A percentile compares a stretch with the other conserved stretches of the same genome.
phyloP scores from a whole-genome alignment of 192 early-diverging fungal species.

The Coemansia sp. region DNA sequence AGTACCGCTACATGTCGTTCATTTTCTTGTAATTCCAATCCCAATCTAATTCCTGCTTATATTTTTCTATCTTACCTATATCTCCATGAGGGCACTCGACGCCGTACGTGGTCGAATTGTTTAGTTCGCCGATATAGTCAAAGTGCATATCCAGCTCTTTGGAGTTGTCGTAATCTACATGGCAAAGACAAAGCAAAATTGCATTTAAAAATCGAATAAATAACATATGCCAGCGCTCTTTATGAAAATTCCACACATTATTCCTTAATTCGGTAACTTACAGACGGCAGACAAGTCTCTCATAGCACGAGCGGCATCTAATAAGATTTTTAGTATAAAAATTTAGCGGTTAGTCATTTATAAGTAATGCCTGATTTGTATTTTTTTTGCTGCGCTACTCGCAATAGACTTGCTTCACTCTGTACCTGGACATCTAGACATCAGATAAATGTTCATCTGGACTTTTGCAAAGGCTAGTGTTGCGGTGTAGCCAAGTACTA shows the following conservation, averaged over 20 bases:
- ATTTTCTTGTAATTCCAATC: background rate
- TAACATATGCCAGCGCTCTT: too few relatives aligned
- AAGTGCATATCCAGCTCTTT: constrained; percentile 29
- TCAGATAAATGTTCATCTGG: constrained; percentile 40
- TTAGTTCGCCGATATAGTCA: constrained; percentile 44
- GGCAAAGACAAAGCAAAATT: background rate
- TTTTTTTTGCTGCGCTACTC: background rate
- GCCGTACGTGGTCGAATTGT: constrained; percentile 25
- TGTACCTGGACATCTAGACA: constrained; percentile 52
- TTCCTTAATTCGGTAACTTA: constrained; percentile 21
- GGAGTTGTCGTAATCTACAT: constrained; percentile 46
- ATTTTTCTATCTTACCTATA: constrained; percentile 48
- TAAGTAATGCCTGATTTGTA: background rate
- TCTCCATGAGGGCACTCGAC: constrained; percentile 41
- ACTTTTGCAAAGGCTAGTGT: constrained; percentile 26
- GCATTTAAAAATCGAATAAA: background rate
- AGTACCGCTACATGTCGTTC: background rate
- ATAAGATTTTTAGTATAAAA: background rate
- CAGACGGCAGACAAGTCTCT: constrained; percentile 48
- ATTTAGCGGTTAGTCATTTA: background rate
- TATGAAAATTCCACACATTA: too few relatives aligned
- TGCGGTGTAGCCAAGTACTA: too few relatives aligned
- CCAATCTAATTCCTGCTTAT: background rate
- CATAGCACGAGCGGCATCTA: constrained; percentile 49
- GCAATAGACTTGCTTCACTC: background rate